These are phyloP conservation scores for Fusarium neocosmosporiellum DNA, from an alignment of 2,329 filamentous ascomycete species.

Conservation along the genomic window DNA sequence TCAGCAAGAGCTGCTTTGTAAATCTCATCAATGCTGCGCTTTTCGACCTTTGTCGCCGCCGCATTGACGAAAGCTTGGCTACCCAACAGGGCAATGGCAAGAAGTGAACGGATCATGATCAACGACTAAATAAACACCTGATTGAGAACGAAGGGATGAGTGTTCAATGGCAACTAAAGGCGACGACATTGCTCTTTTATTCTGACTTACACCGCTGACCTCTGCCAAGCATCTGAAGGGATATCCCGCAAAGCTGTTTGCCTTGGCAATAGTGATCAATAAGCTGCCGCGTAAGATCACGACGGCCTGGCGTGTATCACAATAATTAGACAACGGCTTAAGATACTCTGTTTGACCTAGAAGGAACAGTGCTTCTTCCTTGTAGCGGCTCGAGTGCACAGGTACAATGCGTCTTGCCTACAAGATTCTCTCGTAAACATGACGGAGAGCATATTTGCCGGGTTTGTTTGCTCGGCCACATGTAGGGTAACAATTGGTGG, in stretches of 20 bases:
- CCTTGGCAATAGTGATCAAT: not conserved
- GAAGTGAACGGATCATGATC: not conserved
- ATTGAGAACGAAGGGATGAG: not conserved
- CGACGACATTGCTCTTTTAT: not conserved
- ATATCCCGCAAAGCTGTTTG: not conserved
- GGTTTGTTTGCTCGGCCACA: not conserved
- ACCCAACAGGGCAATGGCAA: constrained; percentile 14
- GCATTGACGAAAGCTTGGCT: constrained; percentile 34
- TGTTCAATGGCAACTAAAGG: not conserved
- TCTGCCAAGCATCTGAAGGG: not conserved
- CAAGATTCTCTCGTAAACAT: not conserved
- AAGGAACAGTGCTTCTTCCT: not conserved
- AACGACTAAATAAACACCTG: not conserved
- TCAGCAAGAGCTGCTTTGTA: constrained; percentile 62
- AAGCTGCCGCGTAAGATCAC: not conserved
- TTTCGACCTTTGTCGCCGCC: constrained; percentile 50
- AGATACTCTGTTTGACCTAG: not conserved
- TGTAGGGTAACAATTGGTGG: not conserved
- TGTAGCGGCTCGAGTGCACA: not conserved
- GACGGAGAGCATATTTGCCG: not conserved
- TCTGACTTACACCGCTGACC: not conserved
- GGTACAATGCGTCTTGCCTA: not conserved
- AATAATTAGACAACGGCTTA: not conserved
- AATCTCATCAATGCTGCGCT: constrained; percentile 60
- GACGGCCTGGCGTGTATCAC: not conserved